Evolutionary conservation across 164 flowering plant genomes (phyloP).

Genomic region (Kingdonia uniflora): DNA sequence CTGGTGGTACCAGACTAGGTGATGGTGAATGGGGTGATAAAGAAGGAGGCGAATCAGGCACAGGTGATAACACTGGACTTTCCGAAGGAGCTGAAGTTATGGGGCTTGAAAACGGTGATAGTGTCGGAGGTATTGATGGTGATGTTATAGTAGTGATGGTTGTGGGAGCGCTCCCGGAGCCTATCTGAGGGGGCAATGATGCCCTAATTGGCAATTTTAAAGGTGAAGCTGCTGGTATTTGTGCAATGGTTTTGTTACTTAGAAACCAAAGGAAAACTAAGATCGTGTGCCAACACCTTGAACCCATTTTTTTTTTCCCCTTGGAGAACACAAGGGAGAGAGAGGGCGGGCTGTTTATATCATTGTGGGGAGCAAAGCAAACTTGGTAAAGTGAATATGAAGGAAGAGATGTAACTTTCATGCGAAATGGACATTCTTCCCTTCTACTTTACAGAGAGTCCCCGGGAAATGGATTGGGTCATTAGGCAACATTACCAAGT

Average conservation of each 20-base stretch:
- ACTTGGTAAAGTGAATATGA: slow-evolving; percentile 8
- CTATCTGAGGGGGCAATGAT: slow-evolving; percentile 23
- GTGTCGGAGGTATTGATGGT: slow-evolving; percentile 19
- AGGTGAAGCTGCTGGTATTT: slow-evolving; percentile 9
- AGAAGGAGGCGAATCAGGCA: slow-evolving; percentile 16
- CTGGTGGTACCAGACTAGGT: slow-evolving; percentile 12
- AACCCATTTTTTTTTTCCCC: slow-evolving; percentile 22
- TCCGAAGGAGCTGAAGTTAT: slow-evolving; percentile 17
- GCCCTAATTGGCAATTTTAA: slow-evolving; percentile 2
- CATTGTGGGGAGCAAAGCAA: neutral
- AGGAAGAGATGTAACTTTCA: slow-evolving; percentile 17
- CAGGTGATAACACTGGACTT: slow-evolving; percentile 22
- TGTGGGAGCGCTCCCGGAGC: slow-evolving; percentile 16
- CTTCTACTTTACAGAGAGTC: neutral
- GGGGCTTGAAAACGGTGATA: slow-evolving; percentile 13
- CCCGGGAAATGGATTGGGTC: no score
- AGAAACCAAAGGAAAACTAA: slow-evolving; percentile 7
- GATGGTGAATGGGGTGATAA: slow-evolving; percentile 12
- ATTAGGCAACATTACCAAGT: no score
- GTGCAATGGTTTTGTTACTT: slow-evolving; percentile 2
- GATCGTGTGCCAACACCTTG: slow-evolving; percentile 10
- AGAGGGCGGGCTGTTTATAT: neutral
- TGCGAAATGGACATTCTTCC: slow-evolving; percentile 4
- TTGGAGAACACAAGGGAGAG: slow-evolving; percentile 1
- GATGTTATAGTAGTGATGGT: slow-evolving; percentile 18